These are phyloP conservation scores for Phytophthora melonis DNA, from an alignment of 352 stramenopile genomes.

Conservation along the genomic window DNA sequence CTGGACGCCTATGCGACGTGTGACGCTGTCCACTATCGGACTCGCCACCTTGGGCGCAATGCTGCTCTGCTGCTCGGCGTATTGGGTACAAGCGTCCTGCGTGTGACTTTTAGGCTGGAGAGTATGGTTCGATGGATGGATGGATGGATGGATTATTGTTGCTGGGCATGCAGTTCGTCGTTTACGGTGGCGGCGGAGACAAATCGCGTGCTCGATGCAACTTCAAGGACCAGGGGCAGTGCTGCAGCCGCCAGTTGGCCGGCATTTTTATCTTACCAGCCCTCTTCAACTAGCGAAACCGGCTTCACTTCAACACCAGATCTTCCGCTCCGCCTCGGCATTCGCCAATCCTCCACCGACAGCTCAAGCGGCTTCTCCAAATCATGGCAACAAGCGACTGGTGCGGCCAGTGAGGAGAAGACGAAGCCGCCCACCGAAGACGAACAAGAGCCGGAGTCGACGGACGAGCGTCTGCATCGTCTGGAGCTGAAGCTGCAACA, in stretches of 20 bases:
- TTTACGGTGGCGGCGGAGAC: not conserved
- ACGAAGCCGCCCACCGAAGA: not conserved
- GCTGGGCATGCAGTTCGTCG: not conserved
- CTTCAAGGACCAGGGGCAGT: not conserved
- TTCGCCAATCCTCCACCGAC: not conserved
- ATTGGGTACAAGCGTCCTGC: not conserved
- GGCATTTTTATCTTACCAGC: too few relatives aligned
- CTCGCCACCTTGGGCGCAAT: not conserved
- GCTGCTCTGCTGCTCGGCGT: not conserved
- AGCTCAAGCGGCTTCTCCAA: not conserved
- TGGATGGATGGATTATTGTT: not conserved
- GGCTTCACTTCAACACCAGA: not conserved
- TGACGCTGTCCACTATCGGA: not conserved
- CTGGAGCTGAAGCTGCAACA: not conserved
- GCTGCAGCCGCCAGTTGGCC: too few relatives aligned
- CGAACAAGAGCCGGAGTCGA: not conserved
- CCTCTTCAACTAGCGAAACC: too few relatives aligned
- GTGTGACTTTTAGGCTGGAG: not conserved
- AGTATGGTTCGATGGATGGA: not conserved
- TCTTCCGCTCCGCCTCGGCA: not conserved
- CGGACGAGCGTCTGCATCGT: not conserved
- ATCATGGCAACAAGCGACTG: not conserved
- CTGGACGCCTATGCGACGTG: not conserved
- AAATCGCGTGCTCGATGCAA: not conserved
- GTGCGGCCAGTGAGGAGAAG: not conserved